Evolutionary conservation across 179 eudicot species (phyloP).

Genomic region (Silene coronaria): DNA sequence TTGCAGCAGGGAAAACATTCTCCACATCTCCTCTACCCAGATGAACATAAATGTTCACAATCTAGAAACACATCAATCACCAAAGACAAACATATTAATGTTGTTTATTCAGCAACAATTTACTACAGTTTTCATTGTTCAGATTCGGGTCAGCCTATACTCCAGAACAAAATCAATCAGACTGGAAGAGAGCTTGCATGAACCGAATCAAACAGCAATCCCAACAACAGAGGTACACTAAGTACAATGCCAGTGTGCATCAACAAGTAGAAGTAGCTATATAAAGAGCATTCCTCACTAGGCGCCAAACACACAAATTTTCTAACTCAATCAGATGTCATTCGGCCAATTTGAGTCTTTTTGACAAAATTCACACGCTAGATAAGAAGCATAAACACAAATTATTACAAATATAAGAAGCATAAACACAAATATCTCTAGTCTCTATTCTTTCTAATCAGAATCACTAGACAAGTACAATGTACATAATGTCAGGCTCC

Average conservation of each 20-base stretch:
- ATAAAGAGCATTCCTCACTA: background rate
- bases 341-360: background rate
- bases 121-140: background rate
- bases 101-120: background rate
- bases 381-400: background rate
- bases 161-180: background rate
- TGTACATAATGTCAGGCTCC: background rate
- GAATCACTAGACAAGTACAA: too few species aligned
- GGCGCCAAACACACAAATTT: background rate
- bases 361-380: background rate
- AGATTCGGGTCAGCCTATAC: background rate
- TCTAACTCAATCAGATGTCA: background rate
- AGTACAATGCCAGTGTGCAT: background rate
- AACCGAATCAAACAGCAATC: background rate
- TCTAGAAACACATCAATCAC: conserved; percentile 39
- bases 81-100: background rate
- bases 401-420: too few species aligned
- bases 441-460: background rate
- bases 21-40: conserved; percentile 80
- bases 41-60: conserved; percentile 85
- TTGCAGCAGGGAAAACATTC: conserved; percentile 83
- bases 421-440: background rate
- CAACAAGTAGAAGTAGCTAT: background rate
- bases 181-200: background rate
- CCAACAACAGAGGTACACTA: background rate